Percentiles rank a stretch among this genome's conserved stretches.
Conservation (phyloP, 257 asterid genomes). For the Dorcoceras hygrometricum region DNA sequence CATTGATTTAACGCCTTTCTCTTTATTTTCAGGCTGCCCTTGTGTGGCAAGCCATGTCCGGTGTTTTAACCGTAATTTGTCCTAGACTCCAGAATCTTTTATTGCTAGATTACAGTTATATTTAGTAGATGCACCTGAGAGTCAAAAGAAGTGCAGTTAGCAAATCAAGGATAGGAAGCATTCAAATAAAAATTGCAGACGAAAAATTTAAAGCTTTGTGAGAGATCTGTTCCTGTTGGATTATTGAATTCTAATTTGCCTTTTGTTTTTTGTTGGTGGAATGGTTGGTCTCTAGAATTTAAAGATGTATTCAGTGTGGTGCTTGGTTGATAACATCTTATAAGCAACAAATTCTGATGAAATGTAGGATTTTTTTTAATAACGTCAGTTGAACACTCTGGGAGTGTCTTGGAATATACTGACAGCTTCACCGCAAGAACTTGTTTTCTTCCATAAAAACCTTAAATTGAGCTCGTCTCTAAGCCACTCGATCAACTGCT, state of each 20-base stretch:
- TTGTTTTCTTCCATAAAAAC: no score
- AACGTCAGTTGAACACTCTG: background rate
- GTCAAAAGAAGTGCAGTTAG: background rate
- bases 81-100: background rate
- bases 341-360: background rate
- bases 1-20: background rate
- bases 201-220: background rate
- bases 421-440: background rate
- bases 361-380: no score
- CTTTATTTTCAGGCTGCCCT: background rate
- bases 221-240: background rate
- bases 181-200: background rate
- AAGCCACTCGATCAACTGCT: background rate
- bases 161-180: constrained; percentile 1
- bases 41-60: background rate
- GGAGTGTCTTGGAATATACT: no score
- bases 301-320: background rate
- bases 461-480: background rate
- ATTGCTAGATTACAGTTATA: background rate
- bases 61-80: background rate
- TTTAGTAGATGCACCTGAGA: background rate
- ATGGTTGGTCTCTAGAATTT: background rate
- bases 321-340: background rate
- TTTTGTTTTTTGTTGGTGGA: background rate
- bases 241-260: background rate